Percentiles rank a stretch among this genome's conserved stretches.
phyloP scores from a whole-genome alignment of 495 filamentous ascomycete genomes.

The Penicillium desertorum region DNA sequence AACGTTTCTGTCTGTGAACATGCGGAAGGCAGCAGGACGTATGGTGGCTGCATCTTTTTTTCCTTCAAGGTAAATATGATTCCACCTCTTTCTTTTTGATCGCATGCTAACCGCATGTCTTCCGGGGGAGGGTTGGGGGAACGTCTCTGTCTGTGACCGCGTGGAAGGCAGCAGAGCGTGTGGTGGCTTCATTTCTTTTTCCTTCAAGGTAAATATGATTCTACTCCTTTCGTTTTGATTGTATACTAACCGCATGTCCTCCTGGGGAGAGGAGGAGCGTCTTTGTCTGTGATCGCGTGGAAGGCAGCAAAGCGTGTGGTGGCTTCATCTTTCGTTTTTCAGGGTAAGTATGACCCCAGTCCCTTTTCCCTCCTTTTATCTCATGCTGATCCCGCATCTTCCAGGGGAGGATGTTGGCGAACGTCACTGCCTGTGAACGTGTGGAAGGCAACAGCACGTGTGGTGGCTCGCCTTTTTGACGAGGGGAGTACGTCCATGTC shows the following conservation, averaged over 20 bases:
- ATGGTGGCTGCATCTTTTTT: not conserved
- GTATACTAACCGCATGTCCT: not conserved
- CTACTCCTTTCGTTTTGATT: not conserved
- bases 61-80: not conserved
- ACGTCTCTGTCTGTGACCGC: not conserved
- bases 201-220: not conserved
- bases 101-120: not conserved
- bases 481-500: not conserved
- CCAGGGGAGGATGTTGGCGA: not conserved
- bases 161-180: not conserved
- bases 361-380: not conserved
- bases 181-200: not conserved
- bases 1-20: not conserved
- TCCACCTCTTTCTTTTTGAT: not conserved
- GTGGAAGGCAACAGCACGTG: not conserved
- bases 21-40: not conserved
- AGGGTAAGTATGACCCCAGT: not conserved
- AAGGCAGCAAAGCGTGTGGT: slow-evolving; percentile 2
- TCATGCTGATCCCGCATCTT: not conserved
- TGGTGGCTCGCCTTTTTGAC: not conserved
- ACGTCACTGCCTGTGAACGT: not conserved
- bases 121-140: not conserved
- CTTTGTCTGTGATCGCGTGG: not conserved
- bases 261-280: not conserved
- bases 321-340: not conserved